Conservation (phyloP, 108 stramenopile species). For the Stephanodiscus minutulus region DNA sequence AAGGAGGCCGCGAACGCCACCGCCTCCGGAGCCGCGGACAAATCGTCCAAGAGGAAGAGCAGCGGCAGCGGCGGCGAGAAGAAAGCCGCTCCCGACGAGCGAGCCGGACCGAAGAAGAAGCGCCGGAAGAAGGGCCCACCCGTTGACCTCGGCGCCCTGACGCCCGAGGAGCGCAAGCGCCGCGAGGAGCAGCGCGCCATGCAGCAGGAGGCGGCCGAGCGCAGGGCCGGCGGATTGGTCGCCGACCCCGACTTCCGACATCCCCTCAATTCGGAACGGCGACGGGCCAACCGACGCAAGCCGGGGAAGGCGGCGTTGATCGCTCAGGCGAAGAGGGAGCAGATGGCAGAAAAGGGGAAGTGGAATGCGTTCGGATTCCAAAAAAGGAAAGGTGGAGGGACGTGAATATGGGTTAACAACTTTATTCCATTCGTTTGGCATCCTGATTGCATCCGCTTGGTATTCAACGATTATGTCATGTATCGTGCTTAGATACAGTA, state of each 20-base stretch:
- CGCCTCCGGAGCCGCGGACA: constrained; percentile 38
- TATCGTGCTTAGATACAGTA: no score
- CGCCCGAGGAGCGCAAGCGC: constrained; percentile 78
- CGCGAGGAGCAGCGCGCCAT: constrained; percentile 70
- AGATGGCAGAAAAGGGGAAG: constrained; percentile 23
- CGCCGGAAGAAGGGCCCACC: constrained; percentile 27
- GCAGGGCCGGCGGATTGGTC: constrained; percentile 47
- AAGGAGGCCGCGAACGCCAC: constrained; percentile 21
- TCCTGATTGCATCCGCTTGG: background rate
- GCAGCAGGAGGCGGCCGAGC: constrained; percentile 77
- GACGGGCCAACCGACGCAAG: constrained; percentile 85
- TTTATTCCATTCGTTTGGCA: background rate
- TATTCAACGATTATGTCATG: no score
- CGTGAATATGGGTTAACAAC: no score
- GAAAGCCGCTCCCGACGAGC: constrained; percentile 19
- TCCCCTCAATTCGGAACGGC: constrained; percentile 84
- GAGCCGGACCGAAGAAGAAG: constrained; percentile 44
- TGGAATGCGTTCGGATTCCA: constrained; percentile 51
- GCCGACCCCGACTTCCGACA: constrained; percentile 47
- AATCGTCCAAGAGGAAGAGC: constrained; percentile 47
- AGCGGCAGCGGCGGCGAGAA: constrained; percentile 17
- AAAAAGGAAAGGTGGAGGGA: constrained; percentile 29
- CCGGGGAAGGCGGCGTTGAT: constrained; percentile 44
- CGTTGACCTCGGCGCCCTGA: constrained; percentile 47
- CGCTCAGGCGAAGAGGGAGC: constrained; percentile 29